Percentiles rank a stretch among this genome's conserved stretches.
Evolutionary conservation across 306 rosid genomes (phyloP).

Genomic region (Quillaja saponaria): DNA sequence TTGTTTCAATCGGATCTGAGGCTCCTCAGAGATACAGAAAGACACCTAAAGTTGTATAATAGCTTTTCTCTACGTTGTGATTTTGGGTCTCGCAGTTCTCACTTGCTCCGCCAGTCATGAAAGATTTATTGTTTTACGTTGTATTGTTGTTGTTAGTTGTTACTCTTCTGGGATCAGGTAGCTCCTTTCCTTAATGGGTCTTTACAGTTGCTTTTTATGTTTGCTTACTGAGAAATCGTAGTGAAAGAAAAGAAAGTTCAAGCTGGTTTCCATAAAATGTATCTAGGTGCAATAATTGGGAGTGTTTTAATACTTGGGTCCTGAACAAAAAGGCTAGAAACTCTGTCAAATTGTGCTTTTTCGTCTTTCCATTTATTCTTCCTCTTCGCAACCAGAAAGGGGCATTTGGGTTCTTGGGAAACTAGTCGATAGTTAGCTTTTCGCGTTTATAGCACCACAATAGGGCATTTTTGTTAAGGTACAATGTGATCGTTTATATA

Average conservation of each 20-base stretch:
- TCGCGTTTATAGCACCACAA: slow-evolving; percentile 25
- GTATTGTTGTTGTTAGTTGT: slow-evolving; percentile 35
- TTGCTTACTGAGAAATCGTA: slow-evolving; percentile 25
- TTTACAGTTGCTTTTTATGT: slow-evolving; percentile 18
- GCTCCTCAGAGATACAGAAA: slow-evolving; percentile 48
- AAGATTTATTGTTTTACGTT: slow-evolving; percentile 42
- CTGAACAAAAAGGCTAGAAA: slow-evolving; percentile 7
- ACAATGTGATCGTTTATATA: slow-evolving; percentile 10
- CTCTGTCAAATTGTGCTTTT: slow-evolving; percentile 17
- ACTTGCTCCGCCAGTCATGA: slow-evolving; percentile 42
- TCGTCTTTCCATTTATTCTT: slow-evolving; percentile 1
- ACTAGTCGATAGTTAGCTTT: slow-evolving; percentile 16
- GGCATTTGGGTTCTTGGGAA: slow-evolving; percentile 27
- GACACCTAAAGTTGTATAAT: slow-evolving; percentile 45
- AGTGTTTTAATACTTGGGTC: slow-evolving; percentile 27
- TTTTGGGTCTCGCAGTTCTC: slow-evolving; percentile 25
- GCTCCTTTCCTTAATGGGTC: slow-evolving; percentile 26
- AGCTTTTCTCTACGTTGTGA: slow-evolving; percentile 50
- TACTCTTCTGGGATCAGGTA: slow-evolving; percentile 50
- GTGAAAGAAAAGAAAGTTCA: slow-evolving; percentile 33
- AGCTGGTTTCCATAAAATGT: slow-evolving; percentile 38
- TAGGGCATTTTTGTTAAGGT: slow-evolving; percentile 28
- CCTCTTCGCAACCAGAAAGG: slow-evolving; percentile 23
- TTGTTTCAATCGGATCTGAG: slow-evolving; percentile 83
- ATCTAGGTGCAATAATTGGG: slow-evolving; percentile 24